Base-by-base conservation (phyloP, 176 grass and related monocot genomes). In the Themeda triandra region DNA sequence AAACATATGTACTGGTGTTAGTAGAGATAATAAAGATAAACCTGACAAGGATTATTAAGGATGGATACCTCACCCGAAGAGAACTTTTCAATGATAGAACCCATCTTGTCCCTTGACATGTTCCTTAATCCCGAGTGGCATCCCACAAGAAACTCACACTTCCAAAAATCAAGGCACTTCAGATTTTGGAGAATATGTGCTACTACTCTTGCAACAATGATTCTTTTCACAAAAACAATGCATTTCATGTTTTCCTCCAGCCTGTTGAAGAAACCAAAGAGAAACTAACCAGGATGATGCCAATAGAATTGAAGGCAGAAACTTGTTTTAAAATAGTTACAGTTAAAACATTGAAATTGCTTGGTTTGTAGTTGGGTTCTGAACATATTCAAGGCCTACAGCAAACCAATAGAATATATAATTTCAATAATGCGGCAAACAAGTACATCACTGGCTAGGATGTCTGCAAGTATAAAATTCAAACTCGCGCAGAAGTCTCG, bases 221-320 rank as follows among this genome's bases (percentile, higher is more conserved):
- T 93, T 86, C 95, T 93, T 92, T 95, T 98, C 85, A 98, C 95
- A 72, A 98, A 98, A 80, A 98, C 80, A 87, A 98, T 98, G 51
- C 95, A 98, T 83, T 98, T 98, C 80, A 69, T 93, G 63, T 81
- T 81, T 71, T 91, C 91, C 83, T 92, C 60, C 33, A 88, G 74
- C 84, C 91, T 64, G 89, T 39, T 74, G 13, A 86, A 90, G 36
- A 87, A 86, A 87, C 7, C 75, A 80, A 88, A 15, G 4, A 73
- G 77, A 77, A 73, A 71, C 83, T 24, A 84, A 81, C 15, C 8
- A 91, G 25, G 21, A 79, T 15, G 14, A 87, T 75, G 75, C 83
- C 44, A 54, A 69, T 70, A 89, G 71, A 72, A 85, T 21, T 27
- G 76, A 79, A 88, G 63, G 21, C 17, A 32, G 18, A 71, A 77